These are phyloP conservation scores for Colletotrichum caudatum DNA, from an alignment of 2,329 filamentous ascomycete species.

Conservation along the genomic window DNA sequence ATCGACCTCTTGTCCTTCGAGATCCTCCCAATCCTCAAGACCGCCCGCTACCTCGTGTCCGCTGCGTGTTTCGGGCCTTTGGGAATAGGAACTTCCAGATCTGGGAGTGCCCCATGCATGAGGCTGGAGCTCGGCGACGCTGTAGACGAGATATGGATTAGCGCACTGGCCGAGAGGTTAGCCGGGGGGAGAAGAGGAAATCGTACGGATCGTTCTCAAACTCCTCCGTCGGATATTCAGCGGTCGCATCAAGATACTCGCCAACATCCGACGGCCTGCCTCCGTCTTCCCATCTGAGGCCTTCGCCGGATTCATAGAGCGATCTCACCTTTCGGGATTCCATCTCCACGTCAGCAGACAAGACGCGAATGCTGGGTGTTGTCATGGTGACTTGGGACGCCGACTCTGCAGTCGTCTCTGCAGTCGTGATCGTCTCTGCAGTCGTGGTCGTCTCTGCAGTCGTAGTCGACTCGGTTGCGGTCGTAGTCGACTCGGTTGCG, in stretches of 20 bases:
- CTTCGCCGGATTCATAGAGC: conserved; percentile 70
- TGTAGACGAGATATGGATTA: conserved; percentile 46
- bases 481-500: conserved; percentile 5
- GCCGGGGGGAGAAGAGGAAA: conserved; percentile 60
- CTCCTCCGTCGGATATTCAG: conserved; percentile 64
- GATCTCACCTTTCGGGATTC: conserved; percentile 77
- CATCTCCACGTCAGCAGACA: conserved; percentile 68
- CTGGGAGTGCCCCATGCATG: conserved; percentile 53
- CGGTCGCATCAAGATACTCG: conserved; percentile 62
- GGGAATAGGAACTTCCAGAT: conserved; percentile 60
- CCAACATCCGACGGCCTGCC: conserved; percentile 59
- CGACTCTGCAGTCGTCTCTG: conserved; percentile 42
- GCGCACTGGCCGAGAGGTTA: conserved; percentile 44
- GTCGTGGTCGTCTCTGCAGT: conserved; percentile 33
- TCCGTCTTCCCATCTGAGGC: conserved; percentile 65
- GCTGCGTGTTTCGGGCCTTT: conserved; percentile 57
- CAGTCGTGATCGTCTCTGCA: conserved; percentile 20
- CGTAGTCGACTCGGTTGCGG: conserved; percentile 6
- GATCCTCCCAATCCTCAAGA: conserved; percentile 75
- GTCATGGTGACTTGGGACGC: conserved; percentile 40
- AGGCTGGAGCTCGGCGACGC: conserved; percentile 48
- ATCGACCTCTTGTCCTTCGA: conserved; percentile 72
- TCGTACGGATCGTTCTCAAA: conserved; percentile 68
- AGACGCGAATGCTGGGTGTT: conserved; percentile 63
- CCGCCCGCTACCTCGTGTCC: conserved; percentile 67